A percentile compares a stretch with the other conserved stretches of the same genome.
Evolutionary conservation across 441 rosid species (phyloP).

Genomic region (Euphorbia schlechtendalii): DNA sequence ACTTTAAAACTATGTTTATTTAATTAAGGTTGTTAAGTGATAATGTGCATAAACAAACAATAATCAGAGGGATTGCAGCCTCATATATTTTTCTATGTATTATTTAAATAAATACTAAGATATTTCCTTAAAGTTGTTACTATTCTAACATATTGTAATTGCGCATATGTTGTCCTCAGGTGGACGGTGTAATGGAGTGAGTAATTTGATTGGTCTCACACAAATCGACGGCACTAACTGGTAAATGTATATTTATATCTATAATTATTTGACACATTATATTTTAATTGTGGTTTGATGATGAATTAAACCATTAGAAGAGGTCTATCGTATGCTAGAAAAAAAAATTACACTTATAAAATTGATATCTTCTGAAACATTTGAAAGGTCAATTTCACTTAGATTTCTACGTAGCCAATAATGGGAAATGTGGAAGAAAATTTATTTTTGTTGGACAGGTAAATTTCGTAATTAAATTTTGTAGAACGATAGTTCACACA

Average conservation of each 20-base stretch:
- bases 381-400: conserved; percentile 7
- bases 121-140: no score
- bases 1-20: background rate
- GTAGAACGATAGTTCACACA: no score
- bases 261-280: no score
- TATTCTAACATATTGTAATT: no score
- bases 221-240: background rate
- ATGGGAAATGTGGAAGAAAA: no score
- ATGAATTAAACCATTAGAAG: background rate
- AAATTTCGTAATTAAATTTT: no score
- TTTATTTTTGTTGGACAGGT: no score
- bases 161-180: background rate
- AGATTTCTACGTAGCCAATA: no score
- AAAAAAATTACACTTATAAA: background rate
- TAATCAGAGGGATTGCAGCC: background rate
- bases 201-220: conserved; percentile 11
- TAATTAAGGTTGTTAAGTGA: background rate
- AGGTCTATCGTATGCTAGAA: background rate
- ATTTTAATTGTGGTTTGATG: background rate
- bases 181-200: conserved; percentile 14
- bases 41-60: background rate
- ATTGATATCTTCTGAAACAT: background rate
- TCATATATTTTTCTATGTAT: background rate
- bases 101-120: background rate
- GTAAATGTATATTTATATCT: conserved; percentile 1